Conservation (phyloP, 106 monocot species). For the Dendrobium catenatum region DNA sequence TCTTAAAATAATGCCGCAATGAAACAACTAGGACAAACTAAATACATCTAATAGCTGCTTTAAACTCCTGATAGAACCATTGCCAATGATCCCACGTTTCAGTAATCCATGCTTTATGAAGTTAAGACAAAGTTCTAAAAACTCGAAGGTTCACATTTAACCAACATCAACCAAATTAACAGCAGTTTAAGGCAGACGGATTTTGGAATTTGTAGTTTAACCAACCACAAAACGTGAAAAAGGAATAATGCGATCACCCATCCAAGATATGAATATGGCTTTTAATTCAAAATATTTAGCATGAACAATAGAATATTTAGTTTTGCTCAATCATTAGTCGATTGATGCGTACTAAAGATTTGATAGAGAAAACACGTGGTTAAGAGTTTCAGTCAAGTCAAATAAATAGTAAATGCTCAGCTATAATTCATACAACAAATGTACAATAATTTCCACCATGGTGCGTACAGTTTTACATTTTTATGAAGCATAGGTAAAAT, state of each 20-base stretch:
- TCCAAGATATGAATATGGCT: background rate
- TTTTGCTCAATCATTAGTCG: background rate
- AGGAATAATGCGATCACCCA: background rate
- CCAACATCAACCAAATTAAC: background rate
- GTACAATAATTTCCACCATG: too few species aligned
- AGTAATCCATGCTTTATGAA: background rate
- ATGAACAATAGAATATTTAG: background rate
- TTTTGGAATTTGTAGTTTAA: background rate
- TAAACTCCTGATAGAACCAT: too few species aligned
- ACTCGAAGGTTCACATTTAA: background rate
- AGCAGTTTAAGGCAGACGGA: background rate
- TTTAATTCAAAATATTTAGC: background rate
- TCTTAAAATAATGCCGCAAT: too few species aligned
- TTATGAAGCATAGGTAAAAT: constrained; percentile 64
- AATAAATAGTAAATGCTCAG: background rate
- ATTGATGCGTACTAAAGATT: background rate
- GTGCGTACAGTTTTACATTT: constrained; percentile 59
- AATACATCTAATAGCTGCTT: too few species aligned
- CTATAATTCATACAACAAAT: background rate
- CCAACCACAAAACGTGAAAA: background rate
- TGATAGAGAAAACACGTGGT: background rate
- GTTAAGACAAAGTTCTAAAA: background rate
- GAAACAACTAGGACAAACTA: too few species aligned
- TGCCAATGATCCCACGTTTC: background rate
- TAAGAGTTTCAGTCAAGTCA: background rate